Conservation (phyloP, 78 protist genomes). For the Isochrysis galbana region DNA sequence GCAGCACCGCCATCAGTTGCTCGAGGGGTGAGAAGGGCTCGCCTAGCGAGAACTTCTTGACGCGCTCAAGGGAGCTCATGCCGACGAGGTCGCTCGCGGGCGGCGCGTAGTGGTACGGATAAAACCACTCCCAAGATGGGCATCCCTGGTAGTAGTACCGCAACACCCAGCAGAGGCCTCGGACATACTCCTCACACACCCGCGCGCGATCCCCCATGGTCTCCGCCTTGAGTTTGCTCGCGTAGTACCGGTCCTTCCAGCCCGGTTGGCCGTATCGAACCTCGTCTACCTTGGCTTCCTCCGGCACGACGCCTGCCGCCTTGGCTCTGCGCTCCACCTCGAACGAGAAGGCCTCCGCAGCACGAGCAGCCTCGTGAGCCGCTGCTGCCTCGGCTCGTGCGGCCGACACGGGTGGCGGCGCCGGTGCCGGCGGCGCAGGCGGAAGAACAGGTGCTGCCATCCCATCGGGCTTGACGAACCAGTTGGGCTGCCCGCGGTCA, state of each 20-base stretch:
- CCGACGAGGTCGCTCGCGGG: conserved; percentile 64
- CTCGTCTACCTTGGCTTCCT: conserved; percentile 35
- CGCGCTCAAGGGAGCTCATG: neutral
- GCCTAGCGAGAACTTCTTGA: neutral
- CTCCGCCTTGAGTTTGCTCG: conserved; percentile 58
- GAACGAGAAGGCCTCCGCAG: neutral
- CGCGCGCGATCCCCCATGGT: neutral
- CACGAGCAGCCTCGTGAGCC: too few relatives aligned
- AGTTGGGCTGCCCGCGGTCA: neutral
- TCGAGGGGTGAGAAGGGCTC: conserved; percentile 87
- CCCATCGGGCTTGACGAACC: neutral
- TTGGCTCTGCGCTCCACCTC: neutral
- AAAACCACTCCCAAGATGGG: conserved; percentile 94
- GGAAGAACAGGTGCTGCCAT: neutral
- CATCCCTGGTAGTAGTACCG: conserved; percentile 92
- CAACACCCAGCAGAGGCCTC: conserved; percentile 94
- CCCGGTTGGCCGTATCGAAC: conserved; percentile 69
- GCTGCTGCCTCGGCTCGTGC: too few relatives aligned
- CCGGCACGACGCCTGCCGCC: neutral
- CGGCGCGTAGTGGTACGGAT: conserved; percentile 95
- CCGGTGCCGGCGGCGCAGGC: neutral
- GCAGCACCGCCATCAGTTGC: conserved; percentile 95
- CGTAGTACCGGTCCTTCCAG: conserved; percentile 89
- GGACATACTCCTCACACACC: conserved; percentile 60
- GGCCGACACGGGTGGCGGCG: neutral